Evolutionary conservation across 768 basidiomycete genomes (phyloP).

Genomic region (Ramaria rubella): DNA sequence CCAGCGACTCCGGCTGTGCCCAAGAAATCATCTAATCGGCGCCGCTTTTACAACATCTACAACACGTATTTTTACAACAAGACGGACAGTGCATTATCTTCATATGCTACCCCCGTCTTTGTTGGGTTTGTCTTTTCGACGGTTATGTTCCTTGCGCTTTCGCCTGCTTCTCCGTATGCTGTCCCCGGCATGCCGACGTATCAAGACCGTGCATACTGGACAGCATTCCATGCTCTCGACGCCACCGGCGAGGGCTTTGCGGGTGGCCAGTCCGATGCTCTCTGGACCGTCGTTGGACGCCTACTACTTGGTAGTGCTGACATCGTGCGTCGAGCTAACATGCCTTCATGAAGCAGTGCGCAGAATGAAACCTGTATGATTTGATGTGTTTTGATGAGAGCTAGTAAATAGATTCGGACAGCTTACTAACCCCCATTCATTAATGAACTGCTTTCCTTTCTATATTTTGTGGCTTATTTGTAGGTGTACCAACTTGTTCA

Average conservation of each 20-base stretch:
- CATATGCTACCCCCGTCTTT: constrained; percentile 6
- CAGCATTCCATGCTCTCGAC: constrained; percentile 67
- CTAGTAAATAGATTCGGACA: not conserved
- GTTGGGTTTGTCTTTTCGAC: constrained; percentile 60
- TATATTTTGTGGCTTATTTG: not conserved
- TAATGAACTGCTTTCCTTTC: not conserved
- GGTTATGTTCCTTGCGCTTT: constrained; percentile 50
- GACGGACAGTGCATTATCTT: not conserved
- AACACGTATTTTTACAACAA: constrained; percentile 59
- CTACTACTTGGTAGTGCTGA: constrained; percentile 26
- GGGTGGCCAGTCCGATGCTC: constrained; percentile 39
- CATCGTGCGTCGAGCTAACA: constrained; percentile 8
- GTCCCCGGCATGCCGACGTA: constrained; percentile 64
- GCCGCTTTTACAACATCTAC: constrained; percentile 79
- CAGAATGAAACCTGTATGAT: constrained; percentile 2
- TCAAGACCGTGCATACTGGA: constrained; percentile 75
- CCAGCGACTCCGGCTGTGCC: not conserved
- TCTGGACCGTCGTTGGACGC: constrained; percentile 66
- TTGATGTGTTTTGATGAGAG: not conserved
- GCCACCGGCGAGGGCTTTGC: constrained; percentile 64
- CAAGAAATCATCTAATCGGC: constrained; percentile 1
- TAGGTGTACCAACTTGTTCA: not conserved
- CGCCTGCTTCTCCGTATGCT: constrained; percentile 47
- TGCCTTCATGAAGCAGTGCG: constrained; percentile 4
- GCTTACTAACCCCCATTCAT: not conserved